These are phyloP conservation scores for Nigrospora osmanthi DNA, from an alignment of 2,329 filamentous ascomycete species.

Conservation along the genomic window DNA sequence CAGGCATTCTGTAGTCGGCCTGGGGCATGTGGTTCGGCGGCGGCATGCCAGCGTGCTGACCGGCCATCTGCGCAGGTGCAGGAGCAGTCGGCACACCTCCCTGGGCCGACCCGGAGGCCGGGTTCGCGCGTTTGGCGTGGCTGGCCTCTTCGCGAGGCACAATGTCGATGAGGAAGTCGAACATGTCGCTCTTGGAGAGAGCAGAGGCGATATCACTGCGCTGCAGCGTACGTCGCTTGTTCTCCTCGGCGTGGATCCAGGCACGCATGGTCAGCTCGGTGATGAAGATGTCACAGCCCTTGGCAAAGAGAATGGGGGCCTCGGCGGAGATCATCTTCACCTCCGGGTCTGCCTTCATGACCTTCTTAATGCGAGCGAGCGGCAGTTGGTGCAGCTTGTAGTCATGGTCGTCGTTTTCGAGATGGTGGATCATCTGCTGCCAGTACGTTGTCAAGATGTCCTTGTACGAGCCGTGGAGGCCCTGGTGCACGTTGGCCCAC, in stretches of 20 bases:
- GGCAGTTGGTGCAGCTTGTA: slow-evolving; percentile 98
- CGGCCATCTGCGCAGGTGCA: slow-evolving; percentile 43
- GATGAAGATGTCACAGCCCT: slow-evolving; percentile 98
- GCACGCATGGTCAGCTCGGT: slow-evolving; percentile 98
- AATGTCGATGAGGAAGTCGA: slow-evolving; percentile 98
- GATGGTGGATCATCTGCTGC: slow-evolving; percentile 95
- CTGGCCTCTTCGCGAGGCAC: slow-evolving; percentile 92
- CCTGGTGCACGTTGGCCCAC: slow-evolving; percentile 98
- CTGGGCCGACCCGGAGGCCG: slow-evolving; percentile 29
- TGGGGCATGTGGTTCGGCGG: slow-evolving; percentile 54
- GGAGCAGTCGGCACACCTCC: slow-evolving; percentile 28
- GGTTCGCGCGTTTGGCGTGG: slow-evolving; percentile 67
- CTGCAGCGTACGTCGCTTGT: slow-evolving; percentile 92
- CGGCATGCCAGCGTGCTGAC: slow-evolving; percentile 40
- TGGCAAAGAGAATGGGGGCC: slow-evolving; percentile 94
- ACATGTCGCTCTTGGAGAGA: slow-evolving; percentile 97
- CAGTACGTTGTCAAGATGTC: slow-evolving; percentile 98
- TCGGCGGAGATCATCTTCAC: slow-evolving; percentile 99
- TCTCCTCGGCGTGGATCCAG: slow-evolving; percentile 99
- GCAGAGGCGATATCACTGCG: slow-evolving; percentile 94
- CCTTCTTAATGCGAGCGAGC: slow-evolving; percentile 97
- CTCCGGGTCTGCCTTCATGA: slow-evolving; percentile 99
- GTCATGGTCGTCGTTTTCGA: slow-evolving; percentile 92
- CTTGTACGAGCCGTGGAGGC: slow-evolving; percentile 83
- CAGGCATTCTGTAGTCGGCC: slow-evolving; percentile 54